Evolutionary conservation across 768 basidiomycete species (phyloP).

Genomic region (Gloeopeniophorella convolvens): DNA sequence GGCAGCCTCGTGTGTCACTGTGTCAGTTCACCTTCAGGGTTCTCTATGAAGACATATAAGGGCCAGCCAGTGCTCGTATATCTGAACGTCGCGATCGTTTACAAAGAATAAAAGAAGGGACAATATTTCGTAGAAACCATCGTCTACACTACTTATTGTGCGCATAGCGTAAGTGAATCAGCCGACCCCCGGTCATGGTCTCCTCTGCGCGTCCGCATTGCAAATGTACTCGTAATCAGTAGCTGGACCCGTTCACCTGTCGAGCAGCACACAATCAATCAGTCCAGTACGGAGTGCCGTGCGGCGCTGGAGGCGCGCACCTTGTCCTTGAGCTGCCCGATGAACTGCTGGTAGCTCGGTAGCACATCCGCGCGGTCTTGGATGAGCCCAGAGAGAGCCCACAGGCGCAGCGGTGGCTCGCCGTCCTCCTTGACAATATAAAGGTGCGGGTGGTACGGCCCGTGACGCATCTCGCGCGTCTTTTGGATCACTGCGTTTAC

Average conservation of each 20-base stretch:
- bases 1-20: too few species aligned
- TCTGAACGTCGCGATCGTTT: background rate
- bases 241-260: constrained; percentile 23
- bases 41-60: too few species aligned
- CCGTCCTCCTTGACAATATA: constrained; percentile 98
- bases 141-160: constrained; percentile 14
- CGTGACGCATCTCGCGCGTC: constrained; percentile 88
- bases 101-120: background rate
- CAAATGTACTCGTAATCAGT: constrained; percentile 13
- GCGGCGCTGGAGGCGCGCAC: constrained; percentile 31
- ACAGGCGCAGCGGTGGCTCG: constrained; percentile 87
- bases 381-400: constrained; percentile 91
- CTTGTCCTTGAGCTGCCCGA: constrained; percentile 87
- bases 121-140: background rate
- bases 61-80: background rate
- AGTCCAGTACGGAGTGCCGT: constrained; percentile 5
- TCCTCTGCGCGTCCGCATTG: background rate
- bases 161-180: constrained; percentile 7
- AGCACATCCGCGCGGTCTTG: constrained; percentile 94
- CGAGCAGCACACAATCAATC: background rate
- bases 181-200: background rate
- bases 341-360: constrained; percentile 95
- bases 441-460: constrained; percentile 88
- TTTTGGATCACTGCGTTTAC: constrained; percentile 93
- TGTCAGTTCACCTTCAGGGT: too few species aligned